Evolutionary conservation across 1,139 yeast genomes (phyloP).

Genomic region (Trichomonascaceae sp.): DNA sequence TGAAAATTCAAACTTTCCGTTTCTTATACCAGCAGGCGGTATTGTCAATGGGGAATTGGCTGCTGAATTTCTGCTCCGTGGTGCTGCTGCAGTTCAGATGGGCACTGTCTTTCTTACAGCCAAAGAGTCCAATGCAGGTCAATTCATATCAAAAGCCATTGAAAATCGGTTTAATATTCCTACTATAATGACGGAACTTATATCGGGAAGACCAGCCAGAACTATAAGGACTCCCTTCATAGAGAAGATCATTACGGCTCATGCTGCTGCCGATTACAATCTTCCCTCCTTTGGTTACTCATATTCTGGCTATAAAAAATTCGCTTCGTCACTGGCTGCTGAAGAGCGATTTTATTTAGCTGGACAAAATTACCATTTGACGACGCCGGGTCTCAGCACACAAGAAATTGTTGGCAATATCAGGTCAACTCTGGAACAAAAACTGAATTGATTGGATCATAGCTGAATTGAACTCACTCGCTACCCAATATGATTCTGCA

Average conservation of each 20-base stretch:
- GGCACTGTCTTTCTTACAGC: slow-evolving; percentile 27
- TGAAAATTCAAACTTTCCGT: slow-evolving; percentile 16
- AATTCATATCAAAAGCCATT: background rate
- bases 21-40: slow-evolving; percentile 44
- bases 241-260: background rate
- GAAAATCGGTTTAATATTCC: background rate
- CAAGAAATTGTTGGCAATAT: background rate
- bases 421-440: background rate
- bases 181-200: background rate
- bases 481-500: background rate
- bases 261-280: background rate
- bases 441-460: background rate
- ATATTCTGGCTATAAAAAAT: background rate
- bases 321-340: background rate
- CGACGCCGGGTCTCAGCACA: background rate
- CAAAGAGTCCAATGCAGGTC: background rate
- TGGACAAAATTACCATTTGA: background rate
- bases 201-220: background rate
- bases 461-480: background rate
- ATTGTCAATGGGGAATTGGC: slow-evolving; percentile 35
- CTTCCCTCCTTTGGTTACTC: background rate
- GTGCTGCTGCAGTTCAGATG: slow-evolving; percentile 40
- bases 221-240: background rate
- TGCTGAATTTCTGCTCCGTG: slow-evolving; percentile 30
- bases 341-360: background rate